Evolutionary conservation across 2,329 filamentous ascomycete genomes (phyloP).

Genomic region (Pestalotiopsis fici): DNA sequence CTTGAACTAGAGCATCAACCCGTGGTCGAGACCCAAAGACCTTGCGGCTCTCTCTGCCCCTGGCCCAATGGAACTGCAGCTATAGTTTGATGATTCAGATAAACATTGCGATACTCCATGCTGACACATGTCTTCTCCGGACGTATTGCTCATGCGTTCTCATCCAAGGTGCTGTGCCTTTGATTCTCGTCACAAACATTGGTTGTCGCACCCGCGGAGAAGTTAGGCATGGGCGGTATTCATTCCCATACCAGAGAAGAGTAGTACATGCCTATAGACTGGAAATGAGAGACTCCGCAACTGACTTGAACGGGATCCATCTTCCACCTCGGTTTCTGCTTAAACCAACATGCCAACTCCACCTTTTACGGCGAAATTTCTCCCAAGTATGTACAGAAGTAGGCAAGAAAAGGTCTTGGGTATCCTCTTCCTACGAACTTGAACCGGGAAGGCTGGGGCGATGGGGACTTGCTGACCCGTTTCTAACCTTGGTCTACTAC

Average conservation of each 20-base stretch:
- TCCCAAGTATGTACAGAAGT: no score
- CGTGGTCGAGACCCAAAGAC: neutral
- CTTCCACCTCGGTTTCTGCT: neutral
- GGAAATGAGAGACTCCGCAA: neutral
- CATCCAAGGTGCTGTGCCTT: neutral
- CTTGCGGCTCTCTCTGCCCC: neutral
- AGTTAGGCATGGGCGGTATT: neutral
- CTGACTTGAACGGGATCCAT: neutral
- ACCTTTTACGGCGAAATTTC: neutral
- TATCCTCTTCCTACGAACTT: neutral
- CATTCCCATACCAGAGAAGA: neutral
- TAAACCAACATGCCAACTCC: neutral
- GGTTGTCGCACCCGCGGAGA: neutral
- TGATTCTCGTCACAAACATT: neutral
- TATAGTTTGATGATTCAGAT: neutral
- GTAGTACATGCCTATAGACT: neutral
- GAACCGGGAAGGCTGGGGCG: neutral
- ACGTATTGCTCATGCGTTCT: neutral
- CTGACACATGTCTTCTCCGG: neutral
- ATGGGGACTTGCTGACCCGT: neutral
- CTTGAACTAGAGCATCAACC: neutral
- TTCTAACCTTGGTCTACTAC: neutral
- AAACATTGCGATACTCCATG: neutral
- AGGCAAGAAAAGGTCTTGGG: neutral
- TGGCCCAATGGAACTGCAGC: neutral